These are phyloP conservation scores for Ogataea methanolica DNA, from an alignment of 805 yeast genomes.

Conservation along the genomic window DNA sequence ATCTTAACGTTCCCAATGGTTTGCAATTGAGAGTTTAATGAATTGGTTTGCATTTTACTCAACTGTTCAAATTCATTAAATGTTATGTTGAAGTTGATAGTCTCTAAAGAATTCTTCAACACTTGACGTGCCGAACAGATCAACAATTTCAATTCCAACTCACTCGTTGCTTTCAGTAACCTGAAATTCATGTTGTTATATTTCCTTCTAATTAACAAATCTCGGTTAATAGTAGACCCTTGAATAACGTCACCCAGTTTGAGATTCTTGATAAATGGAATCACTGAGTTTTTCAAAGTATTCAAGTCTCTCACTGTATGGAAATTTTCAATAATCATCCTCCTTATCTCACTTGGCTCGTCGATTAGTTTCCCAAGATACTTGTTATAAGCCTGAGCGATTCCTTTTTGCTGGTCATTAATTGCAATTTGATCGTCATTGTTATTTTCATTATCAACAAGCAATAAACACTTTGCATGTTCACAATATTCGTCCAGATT, in stretches of 20 bases:
- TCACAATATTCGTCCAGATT: conserved; percentile 46
- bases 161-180: conserved; percentile 45
- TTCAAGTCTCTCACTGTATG: conserved; percentile 57
- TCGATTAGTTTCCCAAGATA: conserved; percentile 27
- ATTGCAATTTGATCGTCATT: conserved; percentile 17
- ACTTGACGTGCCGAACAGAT: conserved; percentile 73
- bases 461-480: conserved; percentile 32
- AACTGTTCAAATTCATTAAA: conserved; percentile 57
- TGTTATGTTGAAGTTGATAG: conserved; percentile 72
- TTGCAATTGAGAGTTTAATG: conserved; percentile 33
- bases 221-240: neutral
- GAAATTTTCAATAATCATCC: conserved; percentile 40
- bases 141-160: conserved; percentile 64
- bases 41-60: conserved; percentile 24
- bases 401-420: neutral
- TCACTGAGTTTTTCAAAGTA: conserved; percentile 40
- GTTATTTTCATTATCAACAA: conserved; percentile 5
- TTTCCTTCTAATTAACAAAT: conserved; percentile 2
- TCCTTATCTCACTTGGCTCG: conserved; percentile 31
- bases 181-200: conserved; percentile 13
- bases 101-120: conserved; percentile 49
- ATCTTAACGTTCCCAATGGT: conserved; percentile 38
- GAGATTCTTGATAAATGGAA: conserved; percentile 33
- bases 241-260: conserved; percentile 6
- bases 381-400: conserved; percentile 28